These are phyloP conservation scores for Nicotiana paniculata DNA, from an alignment of 257 asterid species.

Conservation along the genomic window DNA sequence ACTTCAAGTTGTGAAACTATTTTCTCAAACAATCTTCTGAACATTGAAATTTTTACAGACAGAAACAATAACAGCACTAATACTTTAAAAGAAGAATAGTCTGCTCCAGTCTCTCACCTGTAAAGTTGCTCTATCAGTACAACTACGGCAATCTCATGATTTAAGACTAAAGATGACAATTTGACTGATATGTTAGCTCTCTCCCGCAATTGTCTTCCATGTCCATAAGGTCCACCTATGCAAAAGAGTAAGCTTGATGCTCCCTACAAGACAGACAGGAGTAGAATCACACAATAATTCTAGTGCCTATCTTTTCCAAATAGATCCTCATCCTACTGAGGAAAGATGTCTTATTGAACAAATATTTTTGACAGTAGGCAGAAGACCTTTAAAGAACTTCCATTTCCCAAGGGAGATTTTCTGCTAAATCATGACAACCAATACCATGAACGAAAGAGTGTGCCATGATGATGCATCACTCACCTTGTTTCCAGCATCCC, in stretches of 20 bases:
- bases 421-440: neutral
- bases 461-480: neutral
- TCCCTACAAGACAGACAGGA: conserved; percentile 31
- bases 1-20: neutral
- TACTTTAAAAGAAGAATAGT: neutral
- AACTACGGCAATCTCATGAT: conserved; percentile 79
- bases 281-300: neutral
- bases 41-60: neutral
- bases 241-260: conserved; percentile 66
- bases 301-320: neutral
- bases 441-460: neutral
- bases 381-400: neutral
- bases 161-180: conserved; percentile 70
- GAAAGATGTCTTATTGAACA: neutral
- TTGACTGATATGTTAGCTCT: conserved; percentile 61
- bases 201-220: conserved; percentile 54
- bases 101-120: conserved; percentile 33
- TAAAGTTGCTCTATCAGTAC: conserved; percentile 81
- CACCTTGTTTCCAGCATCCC: conserved; percentile 66
- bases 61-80: neutral
- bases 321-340: neutral
- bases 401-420: neutral
- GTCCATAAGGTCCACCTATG: conserved; percentile 93
- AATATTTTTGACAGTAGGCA: neutral
- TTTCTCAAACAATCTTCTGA: neutral